A percentile compares a stretch with the other conserved stretches of the same genome.
Evolutionary conservation across 345 rosid species (phyloP).

Genomic region (Sonneratia alba): DNA sequence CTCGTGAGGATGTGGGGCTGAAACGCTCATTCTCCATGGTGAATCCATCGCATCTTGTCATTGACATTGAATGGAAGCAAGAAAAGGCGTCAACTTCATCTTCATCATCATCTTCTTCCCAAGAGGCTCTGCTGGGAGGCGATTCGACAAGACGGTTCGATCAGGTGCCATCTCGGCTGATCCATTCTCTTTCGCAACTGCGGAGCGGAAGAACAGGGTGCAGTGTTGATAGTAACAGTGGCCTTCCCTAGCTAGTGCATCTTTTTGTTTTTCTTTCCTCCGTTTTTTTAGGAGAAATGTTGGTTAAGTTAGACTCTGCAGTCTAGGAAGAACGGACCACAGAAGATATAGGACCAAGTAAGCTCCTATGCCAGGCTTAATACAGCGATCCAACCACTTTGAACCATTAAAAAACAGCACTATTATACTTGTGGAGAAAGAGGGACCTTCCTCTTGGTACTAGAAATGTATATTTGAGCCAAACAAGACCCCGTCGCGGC

Average conservation of each 20-base stretch:
- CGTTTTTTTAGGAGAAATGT: neutral
- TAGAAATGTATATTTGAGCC: no score
- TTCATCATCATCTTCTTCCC: constrained; percentile 1
- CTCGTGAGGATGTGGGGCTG: neutral
- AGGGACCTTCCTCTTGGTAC: no score
- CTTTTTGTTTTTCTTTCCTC: neutral
- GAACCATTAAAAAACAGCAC: no score
- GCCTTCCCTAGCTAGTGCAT: neutral
- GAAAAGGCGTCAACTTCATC: neutral
- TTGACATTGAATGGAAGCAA: neutral
- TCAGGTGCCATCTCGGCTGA: constrained; percentile 19
- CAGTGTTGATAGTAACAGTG: neutral
- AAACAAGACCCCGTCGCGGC: no score
- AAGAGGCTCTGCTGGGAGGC: neutral
- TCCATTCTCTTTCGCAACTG: constrained; percentile 27
- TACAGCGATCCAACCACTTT: no score
- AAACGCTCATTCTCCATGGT: neutral
- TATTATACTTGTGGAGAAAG: no score
- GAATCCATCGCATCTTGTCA: constrained; percentile 1
- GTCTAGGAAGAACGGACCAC: no score
- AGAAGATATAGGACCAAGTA: no score
- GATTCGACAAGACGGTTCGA: constrained; percentile 20
- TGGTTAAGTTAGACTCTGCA: no score
- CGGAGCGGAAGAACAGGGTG: constrained; percentile 8
- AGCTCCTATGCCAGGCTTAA: no score